Evolutionary conservation across 2,329 filamentous ascomycete genomes (phyloP).

Genomic region (Diaporthe ampelina): DNA sequence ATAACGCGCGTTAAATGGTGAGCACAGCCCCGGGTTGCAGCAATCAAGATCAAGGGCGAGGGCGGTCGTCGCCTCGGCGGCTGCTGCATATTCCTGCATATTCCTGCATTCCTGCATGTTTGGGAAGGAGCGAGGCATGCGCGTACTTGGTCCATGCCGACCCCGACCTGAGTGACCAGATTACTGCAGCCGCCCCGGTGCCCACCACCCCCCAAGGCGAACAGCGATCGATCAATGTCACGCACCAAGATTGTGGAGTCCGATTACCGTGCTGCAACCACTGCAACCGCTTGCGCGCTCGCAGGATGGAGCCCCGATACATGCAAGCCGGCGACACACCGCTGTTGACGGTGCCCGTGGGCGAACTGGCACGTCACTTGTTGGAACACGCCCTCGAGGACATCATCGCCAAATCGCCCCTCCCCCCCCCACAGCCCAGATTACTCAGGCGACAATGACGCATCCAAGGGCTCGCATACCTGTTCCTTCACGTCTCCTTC

Average conservation of each 20-base stretch:
- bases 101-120: too few relatives aligned
- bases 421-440: slow-evolving; percentile 42
- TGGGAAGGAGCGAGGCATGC: too few relatives aligned
- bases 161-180: slow-evolving; percentile 1
- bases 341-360: slow-evolving; percentile 46
- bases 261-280: neutral
- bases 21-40: too few relatives aligned
- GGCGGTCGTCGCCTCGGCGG: too few relatives aligned
- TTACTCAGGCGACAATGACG: too few relatives aligned
- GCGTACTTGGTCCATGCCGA: neutral
- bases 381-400: slow-evolving; percentile 54
- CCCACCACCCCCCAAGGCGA: neutral
- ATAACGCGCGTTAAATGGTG: neutral
- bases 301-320: slow-evolving; percentile 45
- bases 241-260: slow-evolving; percentile 6
- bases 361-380: slow-evolving; percentile 49
- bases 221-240: slow-evolving; percentile 5
- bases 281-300: neutral
- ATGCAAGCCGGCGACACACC: slow-evolving; percentile 52
- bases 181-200: neutral
- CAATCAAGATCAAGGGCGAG: too few relatives aligned
- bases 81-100: too few relatives aligned
- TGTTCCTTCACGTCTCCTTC: too few relatives aligned
- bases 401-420: slow-evolving; percentile 54
- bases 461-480: too few relatives aligned